Percentiles rank a stretch among this genome's conserved stretches.
Evolutionary conservation across 495 filamentous ascomycete genomes (phyloP).

Genomic region (Parathielavia appendiculata): DNA sequence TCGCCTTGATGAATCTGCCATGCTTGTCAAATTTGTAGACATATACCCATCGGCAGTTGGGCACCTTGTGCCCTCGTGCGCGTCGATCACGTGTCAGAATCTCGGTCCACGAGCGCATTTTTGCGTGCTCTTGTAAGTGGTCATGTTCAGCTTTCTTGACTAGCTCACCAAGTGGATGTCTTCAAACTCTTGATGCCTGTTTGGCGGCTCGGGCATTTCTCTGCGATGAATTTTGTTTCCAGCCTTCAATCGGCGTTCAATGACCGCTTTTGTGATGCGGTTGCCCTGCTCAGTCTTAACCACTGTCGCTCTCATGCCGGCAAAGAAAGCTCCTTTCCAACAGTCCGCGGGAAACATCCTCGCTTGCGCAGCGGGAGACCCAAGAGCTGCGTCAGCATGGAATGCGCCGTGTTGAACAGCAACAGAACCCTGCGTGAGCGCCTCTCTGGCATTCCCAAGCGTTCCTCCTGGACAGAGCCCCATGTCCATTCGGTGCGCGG

Average conservation of each 20-base stretch:
- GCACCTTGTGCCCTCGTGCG: not conserved
- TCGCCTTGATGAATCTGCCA: not conserved
- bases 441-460: not conserved
- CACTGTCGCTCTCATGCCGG: not conserved
- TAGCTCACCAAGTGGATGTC: not conserved
- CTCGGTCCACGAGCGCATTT: not conserved
- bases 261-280: not conserved
- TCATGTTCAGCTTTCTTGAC: not conserved
- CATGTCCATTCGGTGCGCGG: not conserved
- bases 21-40: not conserved
- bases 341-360: not conserved
- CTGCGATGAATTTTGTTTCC: not conserved
- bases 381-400: not conserved
- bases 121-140: not conserved
- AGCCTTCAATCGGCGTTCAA: not conserved
- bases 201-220: not conserved
- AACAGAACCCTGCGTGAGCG: conserved; percentile 3
- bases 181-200: not conserved
- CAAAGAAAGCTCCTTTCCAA: not conserved
- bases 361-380: not conserved
- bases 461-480: not conserved
- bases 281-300: not conserved
- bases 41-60: not conserved
- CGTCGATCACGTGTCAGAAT: not conserved
- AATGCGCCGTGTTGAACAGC: not conserved